Base-by-base conservation (phyloP, 257 asterid genomes). In the Verbascum thapsus region DNA sequence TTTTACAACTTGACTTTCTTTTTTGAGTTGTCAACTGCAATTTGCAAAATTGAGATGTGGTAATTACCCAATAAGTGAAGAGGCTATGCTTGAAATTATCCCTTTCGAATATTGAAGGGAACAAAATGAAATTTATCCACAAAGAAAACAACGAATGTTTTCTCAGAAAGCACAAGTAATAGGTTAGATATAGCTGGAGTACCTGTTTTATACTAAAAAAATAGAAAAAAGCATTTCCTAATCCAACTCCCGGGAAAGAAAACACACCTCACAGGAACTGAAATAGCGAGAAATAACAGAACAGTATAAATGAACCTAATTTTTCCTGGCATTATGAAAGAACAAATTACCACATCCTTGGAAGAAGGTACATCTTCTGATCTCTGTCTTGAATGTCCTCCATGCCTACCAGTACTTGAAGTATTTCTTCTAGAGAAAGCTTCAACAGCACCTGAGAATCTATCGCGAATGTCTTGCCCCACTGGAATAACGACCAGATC, bases 391-490 rank as follows among this genome's bases (percentile, higher is more conserved):
- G 81, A 44, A 70, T 79, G 80, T 69, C 87, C 96, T 61, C 83
- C 94, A 72, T 78, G 85, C 49, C 92, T 86, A 62, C 96, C 95
- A 30, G 95, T 40, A 70, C 80, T 64, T 11, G 90, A 70, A 66
- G 69, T 53, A 63, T 83, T 79, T 77, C 85, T 84, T 77, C 95
- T 81, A 20, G 95, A 77, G 66, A 91, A 83, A 38, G 92, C 90
- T 77, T 88, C 98, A 15, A 86, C 92, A 12, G 96, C 89, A 53
- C 98, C 96, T 19, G 96, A 77, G 69, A 81, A 85, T 74, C 81
- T 83, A 40, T 91, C 95, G 51, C 91, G 88, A 30, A 86, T 70
- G 60, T 88, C 98, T 73, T 84, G 85, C 32, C 94, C 95, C 74
- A 78, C 88, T 76, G 77, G 51, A 61, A 64, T 48, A 69, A 70